phyloP scores from a whole-genome alignment of 106 monocot genomes.

The Allium fistulosum region DNA sequence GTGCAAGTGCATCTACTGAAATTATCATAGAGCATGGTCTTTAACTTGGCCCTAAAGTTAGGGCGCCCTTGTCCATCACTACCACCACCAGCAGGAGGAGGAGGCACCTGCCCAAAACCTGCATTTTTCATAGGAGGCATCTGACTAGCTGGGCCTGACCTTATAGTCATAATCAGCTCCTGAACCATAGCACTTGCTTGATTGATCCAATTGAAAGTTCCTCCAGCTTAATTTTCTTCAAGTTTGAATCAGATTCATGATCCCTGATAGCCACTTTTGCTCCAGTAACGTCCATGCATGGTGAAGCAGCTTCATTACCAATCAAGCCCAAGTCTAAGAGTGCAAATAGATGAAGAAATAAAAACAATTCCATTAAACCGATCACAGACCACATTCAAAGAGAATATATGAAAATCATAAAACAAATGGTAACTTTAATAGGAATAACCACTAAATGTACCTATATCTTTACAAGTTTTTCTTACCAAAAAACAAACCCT shows the following conservation, averaged over 20 bases:
- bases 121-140: neutral
- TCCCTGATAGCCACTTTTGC: constrained; percentile 36
- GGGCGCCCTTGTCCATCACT: neutral
- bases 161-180: constrained; percentile 31
- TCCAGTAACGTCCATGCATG: constrained; percentile 7
- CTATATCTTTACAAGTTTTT: constrained; percentile 14
- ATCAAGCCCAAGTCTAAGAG: too few relatives aligned
- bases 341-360: too few relatives aligned
- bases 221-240: constrained; percentile 47
- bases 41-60: constrained; percentile 16
- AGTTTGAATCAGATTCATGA: constrained; percentile 29
- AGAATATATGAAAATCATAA: too few relatives aligned
- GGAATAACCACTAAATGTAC: too few relatives aligned
- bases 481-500: constrained; percentile 16
- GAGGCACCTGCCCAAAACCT: neutral
- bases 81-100: neutral
- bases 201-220: constrained; percentile 42
- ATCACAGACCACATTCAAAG: too few relatives aligned
- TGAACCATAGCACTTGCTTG: constrained; percentile 33
- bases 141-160: neutral
- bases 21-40: constrained; percentile 48
- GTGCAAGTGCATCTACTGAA: constrained; percentile 42
- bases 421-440: too few relatives aligned
- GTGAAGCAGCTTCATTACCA: too few relatives aligned
- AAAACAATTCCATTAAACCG: too few relatives aligned